A percentile compares a stretch with the other conserved stretches of the same genome.
Evolutionary conservation across 129 eudicot genomes (phyloP).

Genomic region (Pittosporum tobira): DNA sequence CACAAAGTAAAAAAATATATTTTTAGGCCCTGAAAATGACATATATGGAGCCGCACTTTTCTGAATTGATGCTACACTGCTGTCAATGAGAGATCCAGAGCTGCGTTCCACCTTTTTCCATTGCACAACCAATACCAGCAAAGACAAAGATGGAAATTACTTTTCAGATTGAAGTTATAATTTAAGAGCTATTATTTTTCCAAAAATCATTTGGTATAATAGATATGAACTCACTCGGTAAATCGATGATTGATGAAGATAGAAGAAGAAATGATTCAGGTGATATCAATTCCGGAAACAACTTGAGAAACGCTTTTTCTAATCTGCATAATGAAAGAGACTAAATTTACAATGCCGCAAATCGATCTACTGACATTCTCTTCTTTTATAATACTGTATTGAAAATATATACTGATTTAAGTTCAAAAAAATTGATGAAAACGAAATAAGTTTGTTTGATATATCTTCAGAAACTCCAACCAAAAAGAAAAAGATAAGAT

Average conservation of each 20-base stretch:
- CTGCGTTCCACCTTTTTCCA: conserved; percentile 78
- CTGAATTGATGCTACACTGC: conserved; percentile 89
- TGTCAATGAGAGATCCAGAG: conserved; percentile 82
- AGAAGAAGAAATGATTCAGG: conserved; percentile 88
- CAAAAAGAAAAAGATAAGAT: not conserved
- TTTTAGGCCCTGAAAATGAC: conserved; percentile 3
- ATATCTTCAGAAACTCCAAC: not conserved
- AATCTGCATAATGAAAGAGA: conserved; percentile 38
- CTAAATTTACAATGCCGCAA: too few relatives aligned
- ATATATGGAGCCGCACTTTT: conserved; percentile 96
- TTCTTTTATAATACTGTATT: too few relatives aligned
- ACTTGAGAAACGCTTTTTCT: conserved; percentile 49
- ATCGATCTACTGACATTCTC: too few relatives aligned
- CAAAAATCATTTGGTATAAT: too few relatives aligned
- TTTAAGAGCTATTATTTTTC: too few relatives aligned
- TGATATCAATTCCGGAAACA: conserved; percentile 67
- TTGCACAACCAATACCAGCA: conserved; percentile 74
- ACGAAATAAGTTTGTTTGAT: not conserved
- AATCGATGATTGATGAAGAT: conserved; percentile 70
- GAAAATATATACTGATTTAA: not conserved
- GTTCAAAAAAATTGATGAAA: not conserved
- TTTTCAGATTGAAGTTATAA: too few relatives aligned
- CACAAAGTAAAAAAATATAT: too few relatives aligned
- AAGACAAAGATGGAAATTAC: conserved; percentile 18
- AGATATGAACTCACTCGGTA: conserved; percentile 52